Evolutionary conservation across 176 grass and related monocot species (phyloP), one percentile per base, ranked within the genome.

Genomic region (Triticum urartu): DNA sequence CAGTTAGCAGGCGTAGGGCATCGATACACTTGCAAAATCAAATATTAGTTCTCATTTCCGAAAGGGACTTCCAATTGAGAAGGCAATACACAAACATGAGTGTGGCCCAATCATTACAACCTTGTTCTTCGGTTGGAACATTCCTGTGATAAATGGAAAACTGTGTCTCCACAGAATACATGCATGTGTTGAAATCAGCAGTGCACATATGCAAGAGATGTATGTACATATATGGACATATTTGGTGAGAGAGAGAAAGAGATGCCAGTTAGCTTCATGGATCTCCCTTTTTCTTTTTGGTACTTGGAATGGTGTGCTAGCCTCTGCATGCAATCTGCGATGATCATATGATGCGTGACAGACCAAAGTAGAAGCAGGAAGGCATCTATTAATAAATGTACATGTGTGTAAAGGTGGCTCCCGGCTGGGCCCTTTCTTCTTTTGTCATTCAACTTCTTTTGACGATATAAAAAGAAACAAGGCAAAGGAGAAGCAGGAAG

Each of bases 231-330:
- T 42, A 43, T 45, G 70, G 21, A 25, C 38, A 43, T 47, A 74
- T 11, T 74, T 47, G 71, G 77, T 30, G 62, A 18, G 54, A 17
- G 48, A 11, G 26, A 48, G 45, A 54, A 12, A 38, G 48, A 10
- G 50, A 17, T 67, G 66, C 66, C 70, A 26, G 66, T 38, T 39
- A 59, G 66, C 22, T 83, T 33, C 7, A 35, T 83, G 2, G 66
- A 72, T 38, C 52, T 17, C 30, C 11, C 82, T 64, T 34, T 73
- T 56, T 59, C 32, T 75, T 64, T 43, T 72, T 58, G 80, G 81
- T 83, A 83, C 68, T 83, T 84, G 81, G 20, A 74, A 84, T 74
- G 54, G 68, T 34, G 68, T 74, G 81, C 8, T 43, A 47, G 38
- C 3, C 81, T 83, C 54, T 84, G 34, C 35, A 83, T 65, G 60